Evolutionary conservation across 31 red algal genomes (phyloP).

Genomic region (Endocladia muricata): DNA sequence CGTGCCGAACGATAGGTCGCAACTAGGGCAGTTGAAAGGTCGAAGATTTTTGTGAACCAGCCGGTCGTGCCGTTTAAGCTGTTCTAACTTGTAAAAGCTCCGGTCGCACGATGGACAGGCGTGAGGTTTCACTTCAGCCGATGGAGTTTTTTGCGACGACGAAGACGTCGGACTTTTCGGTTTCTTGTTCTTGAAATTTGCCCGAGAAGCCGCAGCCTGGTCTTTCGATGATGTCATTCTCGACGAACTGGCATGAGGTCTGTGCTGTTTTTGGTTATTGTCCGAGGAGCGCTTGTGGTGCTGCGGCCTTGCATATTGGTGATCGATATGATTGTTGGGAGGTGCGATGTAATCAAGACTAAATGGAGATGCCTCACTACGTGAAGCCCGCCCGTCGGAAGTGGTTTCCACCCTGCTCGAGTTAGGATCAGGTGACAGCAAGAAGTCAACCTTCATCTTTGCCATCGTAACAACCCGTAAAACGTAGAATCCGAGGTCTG

Average conservation of each 20-base stretch:
- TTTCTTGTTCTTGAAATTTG: constrained; percentile 1
- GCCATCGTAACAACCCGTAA: too few relatives aligned
- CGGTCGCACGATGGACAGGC: constrained; percentile 17
- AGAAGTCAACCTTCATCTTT: constrained; percentile 1
- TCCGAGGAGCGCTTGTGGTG: background rate
- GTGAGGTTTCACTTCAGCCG: constrained; percentile 14
- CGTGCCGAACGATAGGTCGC: constrained; percentile 63
- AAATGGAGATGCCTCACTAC: background rate
- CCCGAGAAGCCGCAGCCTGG: background rate
- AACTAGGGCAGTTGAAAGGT: constrained; percentile 42
- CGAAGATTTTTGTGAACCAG: constrained; percentile 53
- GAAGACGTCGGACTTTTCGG: background rate
- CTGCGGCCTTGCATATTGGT: background rate
- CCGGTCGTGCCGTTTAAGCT: constrained; percentile 47
- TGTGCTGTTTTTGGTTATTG: background rate
- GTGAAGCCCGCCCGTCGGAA: background rate
- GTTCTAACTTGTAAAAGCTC: constrained; percentile 60
- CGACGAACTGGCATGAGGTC: background rate
- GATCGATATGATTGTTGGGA: background rate
- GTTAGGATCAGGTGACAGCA: background rate
- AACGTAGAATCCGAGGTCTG: too few relatives aligned
- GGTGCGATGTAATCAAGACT: constrained; percentile 7
- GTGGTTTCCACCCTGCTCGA: background rate
- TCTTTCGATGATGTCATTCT: background rate
- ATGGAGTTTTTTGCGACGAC: background rate